Conservation (phyloP, 164 flowering plant species). For the Euptelea pleiosperma region DNA sequence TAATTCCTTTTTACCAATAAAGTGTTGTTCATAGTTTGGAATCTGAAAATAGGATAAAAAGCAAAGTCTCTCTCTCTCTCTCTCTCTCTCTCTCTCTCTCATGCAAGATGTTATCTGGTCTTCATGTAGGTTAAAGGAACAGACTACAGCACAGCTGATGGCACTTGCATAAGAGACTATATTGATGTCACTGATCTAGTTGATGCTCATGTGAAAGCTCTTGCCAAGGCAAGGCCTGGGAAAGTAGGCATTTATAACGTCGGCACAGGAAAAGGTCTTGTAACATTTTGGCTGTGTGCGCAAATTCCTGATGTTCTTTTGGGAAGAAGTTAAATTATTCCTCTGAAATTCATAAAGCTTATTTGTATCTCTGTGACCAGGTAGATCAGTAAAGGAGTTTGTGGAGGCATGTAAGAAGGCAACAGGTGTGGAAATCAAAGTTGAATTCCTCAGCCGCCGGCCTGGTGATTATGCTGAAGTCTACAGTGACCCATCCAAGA, state of each 20-base stretch:
- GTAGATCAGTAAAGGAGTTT: slow-evolving; percentile 96
- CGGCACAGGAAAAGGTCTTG: slow-evolving; percentile 89
- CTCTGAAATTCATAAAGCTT: background rate
- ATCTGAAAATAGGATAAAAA: too few relatives aligned
- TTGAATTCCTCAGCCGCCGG: slow-evolving; percentile 67
- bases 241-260: slow-evolving; percentile 97
- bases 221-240: slow-evolving; percentile 60
- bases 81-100: background rate
- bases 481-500: slow-evolving; percentile 81
- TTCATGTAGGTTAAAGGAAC: slow-evolving; percentile 75
- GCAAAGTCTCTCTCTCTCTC: background rate
- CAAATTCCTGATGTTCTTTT: background rate
- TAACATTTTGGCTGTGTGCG: background rate
- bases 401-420: slow-evolving; percentile 96
- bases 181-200: slow-evolving; percentile 96
- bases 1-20: too few relatives aligned
- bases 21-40: too few relatives aligned
- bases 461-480: slow-evolving; percentile 99
- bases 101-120: too few relatives aligned
- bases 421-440: slow-evolving; percentile 68
- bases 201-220: slow-evolving; percentile 99
- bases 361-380: slow-evolving; percentile 33
- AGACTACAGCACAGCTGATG: slow-evolving; percentile 83
- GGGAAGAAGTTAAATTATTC: too few relatives aligned
- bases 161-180: slow-evolving; percentile 90